Conservation (phyloP, 768 basidiomycete species). For the Kwoniella sp. region DNA sequence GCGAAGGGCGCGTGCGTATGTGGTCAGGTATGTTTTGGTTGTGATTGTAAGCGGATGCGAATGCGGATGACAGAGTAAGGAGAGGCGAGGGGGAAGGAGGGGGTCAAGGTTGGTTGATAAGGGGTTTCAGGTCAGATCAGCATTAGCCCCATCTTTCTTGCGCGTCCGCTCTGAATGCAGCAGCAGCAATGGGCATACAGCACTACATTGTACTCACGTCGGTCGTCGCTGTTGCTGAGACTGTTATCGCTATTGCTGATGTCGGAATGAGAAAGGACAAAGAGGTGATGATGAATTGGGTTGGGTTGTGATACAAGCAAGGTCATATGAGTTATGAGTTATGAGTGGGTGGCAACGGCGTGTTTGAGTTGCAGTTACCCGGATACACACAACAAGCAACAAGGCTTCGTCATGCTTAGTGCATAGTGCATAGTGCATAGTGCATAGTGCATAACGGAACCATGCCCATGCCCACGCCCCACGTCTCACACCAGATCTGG, state of each 20-base stretch:
- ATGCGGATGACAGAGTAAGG: neutral
- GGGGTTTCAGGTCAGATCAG: neutral
- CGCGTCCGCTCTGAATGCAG: too few relatives aligned
- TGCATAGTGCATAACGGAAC: too few relatives aligned
- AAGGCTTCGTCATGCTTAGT: neutral
- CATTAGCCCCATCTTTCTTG: neutral
- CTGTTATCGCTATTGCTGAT: neutral
- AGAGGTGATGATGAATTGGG: slow-evolving; percentile 1
- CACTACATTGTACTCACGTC: neutral
- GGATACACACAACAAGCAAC: neutral
- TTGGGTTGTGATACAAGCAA: neutral
- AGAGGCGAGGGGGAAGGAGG: neutral
- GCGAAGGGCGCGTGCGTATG: slow-evolving; percentile 16
- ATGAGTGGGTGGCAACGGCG: slow-evolving; percentile 17
- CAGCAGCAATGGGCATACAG: too few relatives aligned
- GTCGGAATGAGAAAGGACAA: neutral
- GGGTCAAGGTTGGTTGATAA: slow-evolving; percentile 14
- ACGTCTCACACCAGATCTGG: neutral
- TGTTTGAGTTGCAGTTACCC: neutral
- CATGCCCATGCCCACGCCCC: too few relatives aligned
- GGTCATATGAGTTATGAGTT: neutral
- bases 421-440: neutral
- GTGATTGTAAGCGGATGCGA: neutral
- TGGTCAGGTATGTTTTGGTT: neutral
- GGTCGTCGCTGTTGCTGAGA: neutral